phyloP scores from a whole-genome alignment of 352 stramenopile species.

The Globisporangium irregulare region DNA sequence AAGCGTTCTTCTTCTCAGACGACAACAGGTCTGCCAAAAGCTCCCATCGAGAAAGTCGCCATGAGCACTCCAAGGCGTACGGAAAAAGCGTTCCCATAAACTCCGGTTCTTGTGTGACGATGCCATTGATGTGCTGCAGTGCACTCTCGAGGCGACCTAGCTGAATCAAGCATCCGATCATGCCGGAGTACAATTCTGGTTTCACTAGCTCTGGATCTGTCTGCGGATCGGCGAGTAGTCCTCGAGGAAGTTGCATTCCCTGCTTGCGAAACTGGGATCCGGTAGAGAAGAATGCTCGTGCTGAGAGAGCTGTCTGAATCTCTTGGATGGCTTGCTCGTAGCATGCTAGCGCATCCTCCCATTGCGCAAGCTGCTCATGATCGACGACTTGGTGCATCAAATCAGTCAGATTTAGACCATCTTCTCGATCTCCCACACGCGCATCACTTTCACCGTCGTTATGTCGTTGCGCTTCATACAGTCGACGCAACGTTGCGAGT shows the following conservation, averaged over 20 bases:
- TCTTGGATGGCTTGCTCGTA: slow-evolving; percentile 79
- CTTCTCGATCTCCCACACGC: slow-evolving; percentile 24
- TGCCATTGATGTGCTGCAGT: slow-evolving; percentile 85
- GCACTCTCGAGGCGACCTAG: slow-evolving; percentile 80
- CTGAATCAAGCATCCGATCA: slow-evolving; percentile 84
- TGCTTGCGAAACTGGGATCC: slow-evolving; percentile 3
- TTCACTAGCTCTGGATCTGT: slow-evolving; percentile 58
- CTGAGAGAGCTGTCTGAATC: slow-evolving; percentile 49
- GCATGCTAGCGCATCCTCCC: slow-evolving; percentile 72
- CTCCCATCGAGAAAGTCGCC: slow-evolving; percentile 84
- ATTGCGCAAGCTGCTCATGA: slow-evolving; percentile 66
- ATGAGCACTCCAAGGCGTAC: slow-evolving; percentile 80
- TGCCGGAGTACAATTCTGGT: slow-evolving; percentile 73
- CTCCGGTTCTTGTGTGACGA: slow-evolving; percentile 73
- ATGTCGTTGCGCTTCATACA: slow-evolving; percentile 43
- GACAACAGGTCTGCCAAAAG: slow-evolving; percentile 73
- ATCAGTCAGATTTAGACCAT: slow-evolving; percentile 55
- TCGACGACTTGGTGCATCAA: slow-evolving; percentile 72
- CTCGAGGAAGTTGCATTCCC: slow-evolving; percentile 18
- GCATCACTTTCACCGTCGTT: slow-evolving; percentile 25
- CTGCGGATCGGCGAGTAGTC: slow-evolving; percentile 26
- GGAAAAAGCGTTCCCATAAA: slow-evolving; percentile 80
- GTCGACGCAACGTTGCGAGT: slow-evolving; percentile 50
- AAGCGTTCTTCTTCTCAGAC: slow-evolving; percentile 64
- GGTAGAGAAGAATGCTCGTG: slow-evolving; percentile 22